Evolutionary conservation across 805 yeast genomes (phyloP).

Genomic region (Isabelozyma gotoi): DNA sequence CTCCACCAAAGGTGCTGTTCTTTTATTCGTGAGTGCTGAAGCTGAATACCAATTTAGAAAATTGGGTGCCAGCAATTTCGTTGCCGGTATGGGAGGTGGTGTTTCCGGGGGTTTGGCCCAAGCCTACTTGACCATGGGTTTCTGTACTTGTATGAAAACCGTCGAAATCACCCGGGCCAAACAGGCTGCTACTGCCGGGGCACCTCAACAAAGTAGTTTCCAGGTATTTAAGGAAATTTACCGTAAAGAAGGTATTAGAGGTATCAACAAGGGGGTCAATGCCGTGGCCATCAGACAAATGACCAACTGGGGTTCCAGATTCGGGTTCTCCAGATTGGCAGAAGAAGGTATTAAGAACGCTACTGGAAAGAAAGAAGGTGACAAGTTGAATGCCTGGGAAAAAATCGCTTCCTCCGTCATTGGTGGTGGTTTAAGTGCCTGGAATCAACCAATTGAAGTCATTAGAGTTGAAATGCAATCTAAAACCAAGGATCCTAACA

Average conservation of each 20-base stretch:
- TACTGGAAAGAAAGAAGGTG: slow-evolving; percentile 56
- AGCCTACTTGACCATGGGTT: slow-evolving; percentile 95
- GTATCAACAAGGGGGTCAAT: slow-evolving; percentile 96
- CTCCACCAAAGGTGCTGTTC: slow-evolving; percentile 96
- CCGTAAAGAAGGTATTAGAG: slow-evolving; percentile 83
- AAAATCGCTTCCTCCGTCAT: slow-evolving; percentile 81
- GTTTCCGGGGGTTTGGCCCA: slow-evolving; percentile 94
- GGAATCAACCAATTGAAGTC: slow-evolving; percentile 99
- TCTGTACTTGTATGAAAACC: slow-evolving; percentile 98
- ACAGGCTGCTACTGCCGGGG: slow-evolving; percentile 65
- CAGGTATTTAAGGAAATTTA: slow-evolving; percentile 85
- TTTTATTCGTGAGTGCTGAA: slow-evolving; percentile 89
- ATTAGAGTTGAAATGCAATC: slow-evolving; percentile 98
- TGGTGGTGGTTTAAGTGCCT: slow-evolving; percentile 97
- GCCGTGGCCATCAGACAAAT: slow-evolving; percentile 99
- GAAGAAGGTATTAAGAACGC: slow-evolving; percentile 75
- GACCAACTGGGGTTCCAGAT: slow-evolving; percentile 99
- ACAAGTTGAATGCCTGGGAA: slow-evolving; percentile 70
- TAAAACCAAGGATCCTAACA: slow-evolving; percentile 87
- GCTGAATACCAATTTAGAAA: slow-evolving; percentile 75
- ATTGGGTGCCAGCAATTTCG: slow-evolving; percentile 64
- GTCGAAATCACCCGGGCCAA: slow-evolving; percentile 94
- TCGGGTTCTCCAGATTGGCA: slow-evolving; percentile 88
- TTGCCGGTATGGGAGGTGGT: slow-evolving; percentile 94
- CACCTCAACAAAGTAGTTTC: slow-evolving; percentile 65